Evolutionary conservation across 1,284 basidiomycete species (phyloP).

Genomic region (Microbotryum lychnidis-dioicae): DNA sequence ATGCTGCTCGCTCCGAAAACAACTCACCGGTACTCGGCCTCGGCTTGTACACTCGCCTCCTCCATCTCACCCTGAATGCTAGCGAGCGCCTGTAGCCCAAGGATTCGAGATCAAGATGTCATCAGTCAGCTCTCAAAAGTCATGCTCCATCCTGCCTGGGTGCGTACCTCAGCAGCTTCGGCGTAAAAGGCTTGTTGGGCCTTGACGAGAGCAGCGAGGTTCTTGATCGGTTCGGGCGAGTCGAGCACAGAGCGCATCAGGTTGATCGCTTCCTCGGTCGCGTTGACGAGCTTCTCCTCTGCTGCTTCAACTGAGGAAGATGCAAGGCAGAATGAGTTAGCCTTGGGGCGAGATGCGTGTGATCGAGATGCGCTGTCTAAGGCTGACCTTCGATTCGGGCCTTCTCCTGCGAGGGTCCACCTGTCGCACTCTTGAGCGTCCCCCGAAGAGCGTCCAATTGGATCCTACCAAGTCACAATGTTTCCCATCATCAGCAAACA

Average conservation of each 20-base stretch:
- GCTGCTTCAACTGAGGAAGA: conserved; percentile 77
- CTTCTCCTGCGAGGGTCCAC: conserved; percentile 69
- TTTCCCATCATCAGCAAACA: neutral
- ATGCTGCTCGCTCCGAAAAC: neutral
- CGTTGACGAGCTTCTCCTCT: conserved; percentile 90
- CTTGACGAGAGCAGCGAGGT: conserved; percentile 83
- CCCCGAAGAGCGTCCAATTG: conserved; percentile 28
- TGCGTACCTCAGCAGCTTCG: conserved; percentile 58
- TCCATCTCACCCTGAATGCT: conserved; percentile 80
- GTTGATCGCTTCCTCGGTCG: conserved; percentile 94
- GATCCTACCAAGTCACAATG: conserved; percentile 13
- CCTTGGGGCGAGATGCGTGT: neutral
- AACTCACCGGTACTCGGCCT: conserved; percentile 76
- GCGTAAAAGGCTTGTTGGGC: conserved; percentile 80
- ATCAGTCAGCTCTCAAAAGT: neutral
- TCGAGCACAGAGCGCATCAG: conserved; percentile 97
- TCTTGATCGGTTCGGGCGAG: conserved; percentile 85
- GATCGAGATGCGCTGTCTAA: neutral
- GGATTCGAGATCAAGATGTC: conserved; percentile 3
- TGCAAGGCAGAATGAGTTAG: conserved; percentile 38
- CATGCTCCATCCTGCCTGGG: no score
- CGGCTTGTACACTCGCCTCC: conserved; percentile 76
- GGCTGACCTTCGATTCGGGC: conserved; percentile 47
- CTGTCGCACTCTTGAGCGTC: conserved; percentile 66
- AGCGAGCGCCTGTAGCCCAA: conserved; percentile 16